Evolutionary conservation across 148 eudicot species (phyloP), one percentile per base, ranked within the genome.

Genomic region (Spergularia bocconei): DNA sequence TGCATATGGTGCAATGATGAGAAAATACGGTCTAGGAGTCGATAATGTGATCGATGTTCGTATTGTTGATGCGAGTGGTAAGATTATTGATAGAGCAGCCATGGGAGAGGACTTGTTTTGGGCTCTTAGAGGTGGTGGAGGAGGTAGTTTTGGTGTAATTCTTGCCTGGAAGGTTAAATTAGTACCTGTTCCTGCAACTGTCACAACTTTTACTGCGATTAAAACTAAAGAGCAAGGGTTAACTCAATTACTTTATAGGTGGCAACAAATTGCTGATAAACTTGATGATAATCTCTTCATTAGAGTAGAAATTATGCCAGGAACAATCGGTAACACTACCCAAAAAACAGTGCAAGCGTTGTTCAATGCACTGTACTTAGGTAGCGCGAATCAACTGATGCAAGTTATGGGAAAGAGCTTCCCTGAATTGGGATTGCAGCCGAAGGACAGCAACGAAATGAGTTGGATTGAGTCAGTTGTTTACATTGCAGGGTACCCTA

Each of bases 71-170:
- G 78, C 73, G 0, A 66, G 80, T 15, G 85, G 89, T 11, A 51
- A 57, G 50, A 74, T 86, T 29, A 44, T 84, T 0, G 82, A 84
- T 36, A 50, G 87, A 13, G 15, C 55, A n/a, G 12, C 79, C 7
- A 86, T 86, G 89, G 89, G 89, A 41, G 86, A 86, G 70, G 86
- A 86, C 59, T 16, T 86, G 53, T 86, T 86, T 75, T 86, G 87
- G 89, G 89, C 87, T 2, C 57, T 86, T 1, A 77, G 85, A 72
- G 89, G 89, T 10, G 84, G 84, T 29, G 89, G 85, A 16, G 87
- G 82, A 17, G 82, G 85, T 17, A 86, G 84, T 69, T 84, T 87
- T 38, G 85, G 89, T 2, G 84, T 84, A 12, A 74, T 84, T 53
- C 78, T 87, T 20, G 85, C 85, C 41, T 87, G 87, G 87, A 84